phyloP scores from a whole-genome alignment of 805 yeast species.

The Schwanniomyces polymorphus region DNA sequence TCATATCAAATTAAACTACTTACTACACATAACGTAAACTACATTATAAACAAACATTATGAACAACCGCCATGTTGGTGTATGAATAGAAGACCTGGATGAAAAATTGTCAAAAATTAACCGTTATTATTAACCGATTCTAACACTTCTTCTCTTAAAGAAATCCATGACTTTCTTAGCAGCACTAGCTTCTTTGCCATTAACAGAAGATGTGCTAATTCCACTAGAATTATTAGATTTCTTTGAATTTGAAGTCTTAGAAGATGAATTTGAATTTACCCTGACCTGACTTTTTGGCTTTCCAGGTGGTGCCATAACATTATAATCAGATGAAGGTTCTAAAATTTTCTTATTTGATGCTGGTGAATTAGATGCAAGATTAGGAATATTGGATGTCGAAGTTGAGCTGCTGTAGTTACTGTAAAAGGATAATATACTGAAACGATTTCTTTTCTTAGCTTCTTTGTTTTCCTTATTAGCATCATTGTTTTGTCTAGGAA shows the following conservation, averaged over 20 bases:
- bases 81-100: neutral
- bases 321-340: conserved; percentile 32
- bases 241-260: conserved; percentile 21
- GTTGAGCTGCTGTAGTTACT: conserved; percentile 28
- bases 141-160: conserved; percentile 61
- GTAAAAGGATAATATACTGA: conserved; percentile 45
- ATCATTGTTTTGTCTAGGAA: conserved; percentile 1
- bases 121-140: conserved; percentile 17
- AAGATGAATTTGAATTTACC: conserved; percentile 22
- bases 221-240: conserved; percentile 23
- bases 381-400: conserved; percentile 7
- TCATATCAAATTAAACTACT: neutral
- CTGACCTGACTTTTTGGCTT: conserved; percentile 20
- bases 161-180: conserved; percentile 78
- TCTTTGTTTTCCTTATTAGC: conserved; percentile 24
- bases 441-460: conserved; percentile 39
- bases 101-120: neutral
- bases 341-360: conserved; percentile 23
- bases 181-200: conserved; percentile 63
- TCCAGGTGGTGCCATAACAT: conserved; percentile 12
- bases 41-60: no score
- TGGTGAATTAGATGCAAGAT: conserved; percentile 4
- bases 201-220: conserved; percentile 21
- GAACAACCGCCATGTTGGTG: neutral
- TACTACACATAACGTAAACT: neutral